These are phyloP conservation scores for Triangularia verruculosa DNA, from an alignment of 2,329 filamentous ascomycete species.

Conservation along the genomic window DNA sequence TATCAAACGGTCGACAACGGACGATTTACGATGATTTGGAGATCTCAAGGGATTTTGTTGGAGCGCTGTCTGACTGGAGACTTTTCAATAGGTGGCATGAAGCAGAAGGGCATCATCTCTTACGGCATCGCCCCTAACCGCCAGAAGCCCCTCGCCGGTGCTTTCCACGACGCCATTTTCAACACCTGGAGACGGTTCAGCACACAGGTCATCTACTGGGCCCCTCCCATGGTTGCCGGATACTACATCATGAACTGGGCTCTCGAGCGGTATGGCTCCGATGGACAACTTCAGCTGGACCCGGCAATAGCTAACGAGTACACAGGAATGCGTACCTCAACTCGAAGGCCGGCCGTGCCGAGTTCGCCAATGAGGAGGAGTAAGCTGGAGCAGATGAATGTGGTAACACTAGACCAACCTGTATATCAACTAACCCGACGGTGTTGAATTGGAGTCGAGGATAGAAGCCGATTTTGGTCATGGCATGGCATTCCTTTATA, in stretches of 20 bases:
- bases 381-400: constrained; percentile 31
- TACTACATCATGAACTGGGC: constrained; percentile 92
- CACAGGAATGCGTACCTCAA: constrained; percentile 75
- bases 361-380: constrained; percentile 45
- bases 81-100: constrained; percentile 48
- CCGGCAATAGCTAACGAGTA: constrained; percentile 19
- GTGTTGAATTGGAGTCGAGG: constrained; percentile 16
- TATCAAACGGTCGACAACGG: constrained; percentile 3
- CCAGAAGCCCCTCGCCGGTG: constrained; percentile 80
- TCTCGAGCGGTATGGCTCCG: constrained; percentile 69
- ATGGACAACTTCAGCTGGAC: constrained; percentile 18
- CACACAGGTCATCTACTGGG: constrained; percentile 84
- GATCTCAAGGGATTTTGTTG: constrained; percentile 19
- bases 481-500: neutral
- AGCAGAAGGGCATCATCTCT: constrained; percentile 62
- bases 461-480: constrained; percentile 16
- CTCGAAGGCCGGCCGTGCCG: constrained; percentile 69
- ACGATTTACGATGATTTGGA: neutral
- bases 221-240: constrained; percentile 71
- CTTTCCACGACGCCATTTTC: constrained; percentile 81
- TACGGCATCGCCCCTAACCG: constrained; percentile 85
- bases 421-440: constrained; percentile 24
- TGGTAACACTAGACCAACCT: constrained; percentile 27
- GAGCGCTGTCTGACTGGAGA: constrained; percentile 25
- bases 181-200: constrained; percentile 88